Base-by-base conservation (phyloP, 2,329 filamentous ascomycete genomes). In the Clarireedia monteithiana region DNA sequence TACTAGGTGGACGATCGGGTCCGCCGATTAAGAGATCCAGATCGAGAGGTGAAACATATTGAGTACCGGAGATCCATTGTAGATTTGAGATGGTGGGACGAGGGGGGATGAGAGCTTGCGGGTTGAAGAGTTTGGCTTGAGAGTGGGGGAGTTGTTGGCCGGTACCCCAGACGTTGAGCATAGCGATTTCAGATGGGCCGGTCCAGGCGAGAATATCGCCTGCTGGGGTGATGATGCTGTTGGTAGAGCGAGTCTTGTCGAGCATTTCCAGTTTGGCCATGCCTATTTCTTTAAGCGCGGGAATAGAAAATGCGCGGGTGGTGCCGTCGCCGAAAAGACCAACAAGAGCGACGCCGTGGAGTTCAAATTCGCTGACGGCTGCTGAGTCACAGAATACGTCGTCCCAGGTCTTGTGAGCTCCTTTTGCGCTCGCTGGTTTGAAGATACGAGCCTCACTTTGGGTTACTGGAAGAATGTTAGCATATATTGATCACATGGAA, bases 11-110 rank as follows among this genome's bases (percentile, higher is more conserved):
- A 2, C 94, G 82, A 66, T 94, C 87, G 1, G 91, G 85, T 0
- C 92, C 92, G 50, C 92, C 90, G 58, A 99, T 94, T 1, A 99
- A 76, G 2, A 96, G 73, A 67, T 97, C 94, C 66, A 99, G 83
- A 66, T 99, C 94, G 2, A 85, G 78, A 0, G 89, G 86, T 1
- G 89, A 90, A 47, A 99, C 81, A 64, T 95, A 88, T 71, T 96
- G 92, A 1, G 92, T 97, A 4, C 94, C 94, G 0, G 91, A 88
- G 52, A 99, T 90, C 94, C 94, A 99, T 72, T 97, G 91, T 39
- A 99, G 73, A 66, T 95, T 96, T 20, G 89, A 95, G 58, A 99
- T 99, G 0, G 91, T 96, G 1, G 94, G 94, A 2, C 94, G 83
- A 12, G 89, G 79, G 2, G 91, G 92, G 23, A 88, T 79, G 15